These are phyloP conservation scores for Gnomoniopsis sp. DNA, from an alignment of 2,329 filamentous ascomycete species.

Conservation along the genomic window DNA sequence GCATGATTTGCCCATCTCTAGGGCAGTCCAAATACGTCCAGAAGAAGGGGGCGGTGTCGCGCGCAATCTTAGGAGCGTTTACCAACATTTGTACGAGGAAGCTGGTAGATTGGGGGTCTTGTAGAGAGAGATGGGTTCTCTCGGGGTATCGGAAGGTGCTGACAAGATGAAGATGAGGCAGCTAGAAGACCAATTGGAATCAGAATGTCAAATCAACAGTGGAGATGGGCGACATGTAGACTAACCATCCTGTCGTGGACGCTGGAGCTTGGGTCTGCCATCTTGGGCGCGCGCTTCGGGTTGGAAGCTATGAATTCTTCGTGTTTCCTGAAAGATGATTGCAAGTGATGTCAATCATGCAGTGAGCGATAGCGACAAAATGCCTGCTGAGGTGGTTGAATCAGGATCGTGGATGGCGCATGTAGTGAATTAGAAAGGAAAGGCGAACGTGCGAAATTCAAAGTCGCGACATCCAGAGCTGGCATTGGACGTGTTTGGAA, in stretches of 20 bases:
- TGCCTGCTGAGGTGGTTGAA: slow-evolving; percentile 2
- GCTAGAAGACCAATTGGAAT: slow-evolving; percentile 42
- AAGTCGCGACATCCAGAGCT: background rate
- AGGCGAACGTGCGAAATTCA: background rate
- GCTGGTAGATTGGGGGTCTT: slow-evolving; percentile 65
- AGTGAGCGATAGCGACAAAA: background rate
- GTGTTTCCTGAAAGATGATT: background rate
- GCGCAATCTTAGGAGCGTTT: slow-evolving; percentile 79
- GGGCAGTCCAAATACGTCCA: slow-evolving; percentile 90
- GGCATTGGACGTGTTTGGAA: background rate
- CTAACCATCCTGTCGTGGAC: slow-evolving; percentile 28
- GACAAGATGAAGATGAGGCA: slow-evolving; percentile 85
- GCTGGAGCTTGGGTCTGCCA: slow-evolving; percentile 31
- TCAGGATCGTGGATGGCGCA: slow-evolving; percentile 12
- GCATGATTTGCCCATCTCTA: slow-evolving; percentile 73
- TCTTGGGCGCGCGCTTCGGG: slow-evolving; percentile 18
- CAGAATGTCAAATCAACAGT: slow-evolving; percentile 27
- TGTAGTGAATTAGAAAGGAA: background rate
- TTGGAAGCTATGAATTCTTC: slow-evolving; percentile 2
- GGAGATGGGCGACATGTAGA: background rate
- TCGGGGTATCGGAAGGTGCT: slow-evolving; percentile 79
- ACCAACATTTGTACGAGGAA: slow-evolving; percentile 57
- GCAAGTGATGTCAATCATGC: background rate
- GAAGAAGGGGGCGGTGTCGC: slow-evolving; percentile 80
- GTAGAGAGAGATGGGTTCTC: slow-evolving; percentile 66